Evolutionary conservation across 2,329 filamentous ascomycete species (phyloP).

Genomic region (Ustulina deusta): DNA sequence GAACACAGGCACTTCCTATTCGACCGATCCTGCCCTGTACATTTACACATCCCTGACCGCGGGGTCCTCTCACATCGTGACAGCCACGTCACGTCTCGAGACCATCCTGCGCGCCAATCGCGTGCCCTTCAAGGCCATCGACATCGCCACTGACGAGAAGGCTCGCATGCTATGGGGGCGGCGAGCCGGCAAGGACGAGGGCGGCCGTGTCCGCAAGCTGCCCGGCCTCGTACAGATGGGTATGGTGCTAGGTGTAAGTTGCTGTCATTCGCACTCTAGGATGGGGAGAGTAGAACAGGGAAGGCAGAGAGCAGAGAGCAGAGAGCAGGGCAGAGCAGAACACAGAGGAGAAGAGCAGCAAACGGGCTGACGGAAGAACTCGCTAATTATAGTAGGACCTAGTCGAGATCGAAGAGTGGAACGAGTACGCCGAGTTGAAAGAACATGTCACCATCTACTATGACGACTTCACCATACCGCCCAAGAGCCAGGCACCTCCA

Average conservation of each 20-base stretch:
- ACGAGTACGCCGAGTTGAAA: conserved; percentile 96
- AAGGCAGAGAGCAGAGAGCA: background rate
- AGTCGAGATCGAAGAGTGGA: conserved; percentile 97
- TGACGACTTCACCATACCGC: conserved; percentile 70
- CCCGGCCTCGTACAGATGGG: conserved; percentile 91
- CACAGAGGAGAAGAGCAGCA: background rate
- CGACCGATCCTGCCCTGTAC: conserved; percentile 80
- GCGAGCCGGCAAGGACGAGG: conserved; percentile 77
- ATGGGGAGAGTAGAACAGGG: background rate
- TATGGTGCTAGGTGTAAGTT: conserved; percentile 82
- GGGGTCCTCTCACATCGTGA: conserved; percentile 95
- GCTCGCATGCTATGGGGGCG: conserved; percentile 90
- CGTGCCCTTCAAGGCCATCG: conserved; percentile 91
- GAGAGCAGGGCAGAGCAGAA: background rate
- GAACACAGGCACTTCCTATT: conserved; percentile 57
- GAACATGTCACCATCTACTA: conserved; percentile 80
- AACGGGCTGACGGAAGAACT: conserved; percentile 24
- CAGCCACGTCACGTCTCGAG: conserved; percentile 93
- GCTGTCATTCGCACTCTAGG: conserved; percentile 4
- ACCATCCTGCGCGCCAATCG: conserved; percentile 96
- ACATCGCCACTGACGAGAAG: conserved; percentile 89
- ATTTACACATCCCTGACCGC: conserved; percentile 97
- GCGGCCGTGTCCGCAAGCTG: conserved; percentile 77
- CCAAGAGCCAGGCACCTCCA: conserved; percentile 65
- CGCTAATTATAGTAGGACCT: conserved; percentile 73